These are phyloP conservation scores for Bretschneidera sinensis DNA, from an alignment of 345 rosid genomes.

Conservation along the genomic window DNA sequence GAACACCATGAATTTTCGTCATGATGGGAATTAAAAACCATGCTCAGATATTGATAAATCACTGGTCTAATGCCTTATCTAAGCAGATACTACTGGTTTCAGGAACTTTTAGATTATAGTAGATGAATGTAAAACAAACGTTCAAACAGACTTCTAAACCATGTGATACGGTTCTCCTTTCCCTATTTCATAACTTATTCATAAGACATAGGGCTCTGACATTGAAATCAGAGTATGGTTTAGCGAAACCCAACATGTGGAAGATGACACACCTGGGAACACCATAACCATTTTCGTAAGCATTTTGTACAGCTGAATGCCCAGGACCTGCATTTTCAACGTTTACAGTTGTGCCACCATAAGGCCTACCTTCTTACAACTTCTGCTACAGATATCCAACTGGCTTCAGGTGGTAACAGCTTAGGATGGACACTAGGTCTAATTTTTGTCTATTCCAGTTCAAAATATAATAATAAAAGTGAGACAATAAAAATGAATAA, in stretches of 20 bases:
- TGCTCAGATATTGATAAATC: not conserved
- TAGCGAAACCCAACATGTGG: conserved; percentile 1
- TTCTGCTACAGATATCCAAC: no score
- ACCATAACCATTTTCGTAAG: conserved; percentile 50
- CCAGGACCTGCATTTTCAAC: conserved; percentile 51
- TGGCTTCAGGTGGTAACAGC: no score
- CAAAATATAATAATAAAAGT: no score
- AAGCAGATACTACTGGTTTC: not conserved
- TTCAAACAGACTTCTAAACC: not conserved
- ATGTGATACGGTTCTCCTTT: not conserved
- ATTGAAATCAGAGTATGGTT: not conserved
- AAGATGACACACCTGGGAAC: conserved; percentile 51
- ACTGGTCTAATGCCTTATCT: not conserved
- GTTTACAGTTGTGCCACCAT: conserved; percentile 45
- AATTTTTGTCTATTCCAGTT: no score
- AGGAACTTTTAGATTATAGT: not conserved
- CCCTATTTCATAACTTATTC: not conserved
- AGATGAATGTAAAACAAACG: not conserved
- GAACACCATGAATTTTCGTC: no score
- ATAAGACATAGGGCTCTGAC: not conserved
- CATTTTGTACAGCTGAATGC: conserved; percentile 41
- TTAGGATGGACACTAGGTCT: no score
- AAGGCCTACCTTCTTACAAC: conserved; percentile 57
- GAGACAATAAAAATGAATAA: no score
- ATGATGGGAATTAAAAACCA: not conserved